These are phyloP conservation scores for Entomortierella chlamydospora DNA, from an alignment of 192 early-diverging fungal species.

Conservation along the genomic window DNA sequence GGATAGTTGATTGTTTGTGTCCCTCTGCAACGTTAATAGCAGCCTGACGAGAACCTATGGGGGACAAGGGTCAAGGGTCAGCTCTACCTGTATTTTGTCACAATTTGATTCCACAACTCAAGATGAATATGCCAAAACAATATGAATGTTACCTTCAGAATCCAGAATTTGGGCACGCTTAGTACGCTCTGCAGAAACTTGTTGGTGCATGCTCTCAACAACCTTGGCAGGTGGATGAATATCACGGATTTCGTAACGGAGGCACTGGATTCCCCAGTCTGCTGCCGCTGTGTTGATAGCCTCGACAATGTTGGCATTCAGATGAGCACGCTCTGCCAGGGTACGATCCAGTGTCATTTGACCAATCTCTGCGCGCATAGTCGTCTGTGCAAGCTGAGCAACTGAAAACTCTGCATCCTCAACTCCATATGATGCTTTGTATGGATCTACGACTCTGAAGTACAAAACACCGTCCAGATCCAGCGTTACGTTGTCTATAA, in stretches of 20 bases:
- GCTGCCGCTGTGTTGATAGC: constrained; percentile 93
- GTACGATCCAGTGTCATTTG: constrained; percentile 98
- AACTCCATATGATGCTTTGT: constrained; percentile 95
- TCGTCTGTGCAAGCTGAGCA: constrained; percentile 97
- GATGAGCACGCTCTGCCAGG: constrained; percentile 90
- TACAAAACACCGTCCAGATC: constrained; percentile 97
- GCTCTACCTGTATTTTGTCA: too few relatives aligned
- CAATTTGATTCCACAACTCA: too few relatives aligned
- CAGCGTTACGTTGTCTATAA: constrained; percentile 92
- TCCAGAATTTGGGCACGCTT: constrained; percentile 97
- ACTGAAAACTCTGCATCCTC: constrained; percentile 96
- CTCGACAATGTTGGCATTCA: constrained; percentile 95
- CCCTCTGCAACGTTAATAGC: constrained; percentile 99
- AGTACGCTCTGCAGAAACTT: constrained; percentile 95
- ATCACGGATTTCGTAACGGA: constrained; percentile 96
- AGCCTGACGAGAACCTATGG: constrained; percentile 79
- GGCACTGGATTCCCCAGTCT: constrained; percentile 96
- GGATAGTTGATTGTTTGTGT: constrained; percentile 87
- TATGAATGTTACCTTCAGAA: constrained; percentile 66
- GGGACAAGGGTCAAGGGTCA: too few relatives aligned
- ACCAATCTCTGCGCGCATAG: constrained; percentile 99
- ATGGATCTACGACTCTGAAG: constrained; percentile 92
- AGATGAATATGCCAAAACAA: not conserved
- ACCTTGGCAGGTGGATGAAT: constrained; percentile 96
- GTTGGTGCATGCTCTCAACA: constrained; percentile 96